Evolutionary conservation across 352 stramenopile species (phyloP).

Genomic region (Phytophthora crassamura): DNA sequence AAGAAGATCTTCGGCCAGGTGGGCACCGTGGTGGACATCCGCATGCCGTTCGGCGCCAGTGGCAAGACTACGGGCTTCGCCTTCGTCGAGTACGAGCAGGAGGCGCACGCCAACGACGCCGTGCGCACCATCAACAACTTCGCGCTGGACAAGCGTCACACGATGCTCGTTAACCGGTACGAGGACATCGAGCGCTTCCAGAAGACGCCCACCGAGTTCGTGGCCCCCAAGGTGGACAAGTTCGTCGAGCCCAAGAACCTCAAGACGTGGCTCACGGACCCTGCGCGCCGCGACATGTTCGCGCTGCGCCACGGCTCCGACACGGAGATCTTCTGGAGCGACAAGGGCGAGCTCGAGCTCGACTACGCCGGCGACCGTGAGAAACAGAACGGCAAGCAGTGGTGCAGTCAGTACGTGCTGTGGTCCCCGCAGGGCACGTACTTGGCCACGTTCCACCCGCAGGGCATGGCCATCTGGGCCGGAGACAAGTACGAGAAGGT

Average conservation of each 20-base stretch:
- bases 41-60: slow-evolving; percentile 73
- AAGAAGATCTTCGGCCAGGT: slow-evolving; percentile 91
- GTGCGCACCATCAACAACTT: slow-evolving; percentile 90
- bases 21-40: slow-evolving; percentile 74
- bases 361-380: slow-evolving; percentile 97
- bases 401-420: slow-evolving; percentile 98
- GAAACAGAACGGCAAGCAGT: slow-evolving; percentile 95
- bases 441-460: slow-evolving; percentile 97
- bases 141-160: slow-evolving; percentile 97
- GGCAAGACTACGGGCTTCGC: slow-evolving; percentile 80
- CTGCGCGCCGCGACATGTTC: slow-evolving; percentile 94
- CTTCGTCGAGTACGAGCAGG: slow-evolving; percentile 85
- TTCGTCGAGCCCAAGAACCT: slow-evolving; percentile 94
- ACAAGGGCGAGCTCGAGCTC: slow-evolving; percentile 84
- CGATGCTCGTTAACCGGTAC: slow-evolving; percentile 94
- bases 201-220: slow-evolving; percentile 77
- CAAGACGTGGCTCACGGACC: slow-evolving; percentile 94
- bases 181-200: slow-evolving; percentile 85
- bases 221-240: slow-evolving; percentile 79
- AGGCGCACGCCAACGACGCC: slow-evolving; percentile 77
- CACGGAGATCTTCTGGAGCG: slow-evolving; percentile 97
- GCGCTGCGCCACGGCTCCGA: slow-evolving; percentile 94
- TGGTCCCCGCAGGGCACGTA: slow-evolving; percentile 98
- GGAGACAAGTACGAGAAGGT: slow-evolving; percentile 97
- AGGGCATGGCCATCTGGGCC: slow-evolving; percentile 98